Base-by-base conservation (phyloP, 1,139 yeast species). In the Pichia sp. region DNA sequence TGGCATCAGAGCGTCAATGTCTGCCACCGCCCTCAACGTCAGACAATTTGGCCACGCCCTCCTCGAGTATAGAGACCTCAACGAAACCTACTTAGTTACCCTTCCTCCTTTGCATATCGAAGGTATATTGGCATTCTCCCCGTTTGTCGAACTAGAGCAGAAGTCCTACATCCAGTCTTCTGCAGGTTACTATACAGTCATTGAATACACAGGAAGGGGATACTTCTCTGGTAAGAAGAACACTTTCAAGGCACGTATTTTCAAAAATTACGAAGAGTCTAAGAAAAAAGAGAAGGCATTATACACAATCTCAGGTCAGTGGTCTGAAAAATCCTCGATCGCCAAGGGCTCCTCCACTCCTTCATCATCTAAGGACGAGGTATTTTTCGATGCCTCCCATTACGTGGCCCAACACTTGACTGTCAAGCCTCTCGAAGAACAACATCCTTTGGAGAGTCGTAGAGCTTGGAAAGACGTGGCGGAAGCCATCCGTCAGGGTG, bases 161-260 rank as follows among this genome's bases (percentile, higher is more conserved):
- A 82, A 82, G 58, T 80, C 95, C 21, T 82, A 74, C 65, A 88
- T 93, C 63, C 95, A 87, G 69, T 76, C 90, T 39, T 83, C 95
- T 6, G 76, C 80, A 49, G 98, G 98, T 9, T 85, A 82, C 70
- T 69, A 78, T 58, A 80, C 95, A 21, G 77, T 79, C 23, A 74
- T 93, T 59, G 96, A 88, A 62, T 93, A 80, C 70, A 76, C 87
- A 44, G 99, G 99, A 37, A 83, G 93, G 68, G 99, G 99, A 26
- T 93, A 90, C 74, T 88, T 93, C 66, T 79, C 90, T n/a, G 99
- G 99, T 60, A 91, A 90, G 75, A 91, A 90, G 74, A 91, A 93
- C 72, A 73, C 91, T 9, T 90, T 85, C 74, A 91, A 89, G 72
- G 95, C 96, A 37, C 78, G 91, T 64, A 79, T 91, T 53, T 86